Evolutionary conservation across 441 rosid genomes (phyloP), one percentile per base, ranked within the genome.

Genomic region (Erodium trifolium): DNA sequence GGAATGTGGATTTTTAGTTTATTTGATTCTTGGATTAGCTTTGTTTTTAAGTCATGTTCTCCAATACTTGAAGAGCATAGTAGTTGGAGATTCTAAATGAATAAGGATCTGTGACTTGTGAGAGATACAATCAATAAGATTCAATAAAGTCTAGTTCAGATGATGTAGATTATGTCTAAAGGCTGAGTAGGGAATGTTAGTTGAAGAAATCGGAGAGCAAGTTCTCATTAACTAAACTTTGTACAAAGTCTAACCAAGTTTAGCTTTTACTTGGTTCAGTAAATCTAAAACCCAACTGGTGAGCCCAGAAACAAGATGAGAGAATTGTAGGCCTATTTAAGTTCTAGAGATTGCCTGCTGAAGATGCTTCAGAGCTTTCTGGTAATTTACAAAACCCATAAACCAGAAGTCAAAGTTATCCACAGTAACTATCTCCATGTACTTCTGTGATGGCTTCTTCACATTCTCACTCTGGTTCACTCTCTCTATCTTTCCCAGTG

Each of bases 361-460:
- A 70, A 90, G 86, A 55, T 70, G 76, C 49, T 82, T 81, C 68
- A 83, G 78, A 68, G 89, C 85, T 73, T 84, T 90, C 59, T 80
- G 81, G 73, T 84, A 80, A 76, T 82, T 87, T 47, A 84, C 59
- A 83, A 93, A 90, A 1, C 93, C 98, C 98, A 90, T 85, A 69
- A 93, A 87, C 98, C 98, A 89, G 85, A 93, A 93, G 66, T 90
- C 91, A 12, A 85, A 88, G 49, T 71, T 53, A 71, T 92, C 98
- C 2, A 82, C 82, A 0, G 93, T 87, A 0, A 82, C 85, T 23
- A 87, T 78, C 78, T 90, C 84, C 55, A 86, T 73, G 74, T 82
- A 88, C 76, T 93, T 88, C 31, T 86, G 82, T 2, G 90, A 83
- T 41, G 92, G 94, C 43, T 81, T 85, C 85, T 86, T 78, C 67